Percentiles rank a stretch among this genome's conserved stretches.
Conservation (phyloP, 169 alveolate species). For the Plasmodium malariae region DNA sequence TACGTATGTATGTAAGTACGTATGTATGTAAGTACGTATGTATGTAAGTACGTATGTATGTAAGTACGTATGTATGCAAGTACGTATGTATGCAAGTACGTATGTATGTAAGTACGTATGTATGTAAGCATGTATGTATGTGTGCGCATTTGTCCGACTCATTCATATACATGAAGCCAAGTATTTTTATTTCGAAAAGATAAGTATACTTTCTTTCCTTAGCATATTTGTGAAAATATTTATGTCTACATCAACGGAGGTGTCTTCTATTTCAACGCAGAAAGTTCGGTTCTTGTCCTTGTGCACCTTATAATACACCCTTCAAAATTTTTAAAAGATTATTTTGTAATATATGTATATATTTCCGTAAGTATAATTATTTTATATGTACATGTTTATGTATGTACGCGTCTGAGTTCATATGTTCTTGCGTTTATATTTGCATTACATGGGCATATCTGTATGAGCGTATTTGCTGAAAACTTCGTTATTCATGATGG, state of each 20-base stretch:
- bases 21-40: too few species aligned
- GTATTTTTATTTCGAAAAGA: not conserved
- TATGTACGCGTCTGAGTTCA: not conserved
- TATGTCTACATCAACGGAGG: conserved; percentile 59
- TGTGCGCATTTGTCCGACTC: not conserved
- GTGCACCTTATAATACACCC: conserved; percentile 68
- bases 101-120: not conserved
- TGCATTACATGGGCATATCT: conserved; percentile 51
- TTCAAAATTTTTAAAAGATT: conserved; percentile 15
- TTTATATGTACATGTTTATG: not conserved
- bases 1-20: too few species aligned
- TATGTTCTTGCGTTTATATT: not conserved
- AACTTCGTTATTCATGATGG: conserved; percentile 66
- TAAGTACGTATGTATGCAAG: too few species aligned
- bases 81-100: not conserved
- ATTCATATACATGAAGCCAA: not conserved
- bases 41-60: too few species aligned
- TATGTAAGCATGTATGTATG: conserved; percentile 12
- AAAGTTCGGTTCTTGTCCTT: conserved; percentile 38
- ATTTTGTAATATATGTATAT: conserved; percentile 3
- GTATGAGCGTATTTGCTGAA: conserved; percentile 43
- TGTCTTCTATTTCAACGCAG: conserved; percentile 74
- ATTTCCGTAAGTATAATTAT: conserved; percentile 6
- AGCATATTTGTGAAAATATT: conserved; percentile 45
- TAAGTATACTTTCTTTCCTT: conserved; percentile 45